Base-by-base conservation (phyloP, 1,139 yeast genomes). In the Nakaseomyces sp. region DNA sequence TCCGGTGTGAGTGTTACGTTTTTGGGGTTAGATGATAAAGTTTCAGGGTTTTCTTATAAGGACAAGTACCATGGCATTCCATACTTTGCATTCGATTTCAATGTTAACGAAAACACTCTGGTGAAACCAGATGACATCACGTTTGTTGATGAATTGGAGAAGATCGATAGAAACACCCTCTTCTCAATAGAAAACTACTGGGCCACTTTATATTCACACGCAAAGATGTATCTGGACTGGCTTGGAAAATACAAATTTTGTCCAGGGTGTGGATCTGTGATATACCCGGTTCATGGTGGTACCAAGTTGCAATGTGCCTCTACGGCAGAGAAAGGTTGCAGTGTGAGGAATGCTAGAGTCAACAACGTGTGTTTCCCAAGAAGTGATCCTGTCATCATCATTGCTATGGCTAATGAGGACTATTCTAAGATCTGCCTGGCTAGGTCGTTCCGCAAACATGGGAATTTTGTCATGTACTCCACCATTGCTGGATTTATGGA, bases 401-500 rank as follows among this genome's bases (percentile, higher is more conserved):
- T 86, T 12, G 93, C 94, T 1, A 77, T 87, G 17, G 73, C 87
- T 26, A 80, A 82, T 55, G 55, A 67, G 24, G 78, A 74, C 26
- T 75, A 77, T 32, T 67, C 77, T 45, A 79, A 81, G 60, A 68
- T 87, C 15, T 72, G 91, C 37, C 70, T 89, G 16, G 95, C 93
- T 2, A 72, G 85, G 46, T 77, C 78, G 49, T 79, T 73, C 53
- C 68, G 93, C 46, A 70, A 69, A 53, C 72, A 75, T 3, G 54
- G 51, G 13, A 68, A 65, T 29, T 66, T 74, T 47, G 68, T 69
- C 41, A 75, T 84, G 77, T 89, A 81, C 65, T 74, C 93, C 12
- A 83, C 95, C 57, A 76, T 94, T 43, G 95, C 97, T 2, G 98
- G 98, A 4, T 89, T 89, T 61, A 79, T 89, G 76, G 98, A 89